Conservation (phyloP, 75 land plant species). For the Gnetum montanum region DNA sequence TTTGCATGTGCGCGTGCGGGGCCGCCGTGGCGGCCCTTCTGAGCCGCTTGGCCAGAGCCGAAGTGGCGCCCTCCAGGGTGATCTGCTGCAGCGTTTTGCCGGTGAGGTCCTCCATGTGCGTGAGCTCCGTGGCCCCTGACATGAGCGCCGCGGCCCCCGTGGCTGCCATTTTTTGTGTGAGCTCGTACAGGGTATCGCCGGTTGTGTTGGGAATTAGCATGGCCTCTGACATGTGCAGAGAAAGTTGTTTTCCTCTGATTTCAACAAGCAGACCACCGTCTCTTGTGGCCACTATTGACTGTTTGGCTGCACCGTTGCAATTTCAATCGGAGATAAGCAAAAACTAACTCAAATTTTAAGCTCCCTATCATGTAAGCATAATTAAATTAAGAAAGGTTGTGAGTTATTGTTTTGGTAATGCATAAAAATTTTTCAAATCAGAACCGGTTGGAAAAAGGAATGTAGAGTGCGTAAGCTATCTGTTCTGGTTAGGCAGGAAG, state of each 20-base stretch:
- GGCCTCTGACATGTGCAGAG: constrained; percentile 77
- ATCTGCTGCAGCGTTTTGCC: constrained; percentile 81
- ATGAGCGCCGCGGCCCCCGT: constrained; percentile 52
- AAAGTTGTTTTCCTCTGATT: constrained; percentile 51
- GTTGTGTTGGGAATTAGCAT: constrained; percentile 39
- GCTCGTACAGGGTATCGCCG: constrained; percentile 39
- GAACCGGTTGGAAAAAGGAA: no score
- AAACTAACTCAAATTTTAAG: constrained; percentile 70
- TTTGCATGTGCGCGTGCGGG: no score
- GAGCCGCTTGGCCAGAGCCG: constrained; percentile 32
- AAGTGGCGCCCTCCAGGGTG: constrained; percentile 66
- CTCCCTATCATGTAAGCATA: no score
- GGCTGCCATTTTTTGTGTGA: constrained; percentile 68
- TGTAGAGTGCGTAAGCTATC: background rate
- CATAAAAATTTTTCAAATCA: no score
- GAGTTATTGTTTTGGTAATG: no score
- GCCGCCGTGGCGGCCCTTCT: no score
- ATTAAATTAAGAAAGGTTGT: no score
- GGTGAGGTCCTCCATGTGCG: constrained; percentile 67
- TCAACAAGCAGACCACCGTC: constrained; percentile 77
- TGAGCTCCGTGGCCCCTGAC: constrained; percentile 23
- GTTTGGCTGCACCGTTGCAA: no score
- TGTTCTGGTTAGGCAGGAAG: no score
- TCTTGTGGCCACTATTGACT: constrained; percentile 62
- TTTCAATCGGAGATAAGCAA: constrained; percentile 13